Percentiles rank a stretch among this genome's conserved stretches.
Conservation (phyloP, 2,329 filamentous ascomycete genomes). For the Trichoderma citrinoviride region DNA sequence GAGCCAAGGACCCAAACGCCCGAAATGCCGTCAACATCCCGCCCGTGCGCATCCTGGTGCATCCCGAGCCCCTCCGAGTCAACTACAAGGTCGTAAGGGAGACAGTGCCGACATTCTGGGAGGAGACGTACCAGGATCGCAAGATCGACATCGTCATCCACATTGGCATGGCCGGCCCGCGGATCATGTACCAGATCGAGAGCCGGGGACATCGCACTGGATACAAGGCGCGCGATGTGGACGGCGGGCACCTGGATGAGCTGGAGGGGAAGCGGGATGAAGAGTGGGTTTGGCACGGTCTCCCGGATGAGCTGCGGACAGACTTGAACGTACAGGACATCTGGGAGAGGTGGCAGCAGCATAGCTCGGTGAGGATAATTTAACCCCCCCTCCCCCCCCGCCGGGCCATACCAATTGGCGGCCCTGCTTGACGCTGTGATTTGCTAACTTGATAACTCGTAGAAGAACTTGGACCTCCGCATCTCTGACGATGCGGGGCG, state of each 20-base stretch:
- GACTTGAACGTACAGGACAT: constrained; percentile 59
- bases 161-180: constrained; percentile 72
- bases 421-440: not conserved
- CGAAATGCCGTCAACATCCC: constrained; percentile 34
- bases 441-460: not conserved
- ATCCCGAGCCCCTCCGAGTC: constrained; percentile 67
- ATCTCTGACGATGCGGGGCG: constrained; percentile 68
- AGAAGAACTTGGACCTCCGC: constrained; percentile 47
- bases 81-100: constrained; percentile 65
- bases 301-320: constrained; percentile 55
- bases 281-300: constrained; percentile 53
- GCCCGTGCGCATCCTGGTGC: constrained; percentile 60
- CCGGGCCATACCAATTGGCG: no score
- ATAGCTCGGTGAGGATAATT: constrained; percentile 46
- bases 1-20: constrained; percentile 40
- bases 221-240: constrained; percentile 69
- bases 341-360: constrained; percentile 52
- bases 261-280: constrained; percentile 47
- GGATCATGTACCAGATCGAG: constrained; percentile 68
- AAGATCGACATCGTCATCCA: constrained; percentile 66
- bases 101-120: constrained; percentile 63
- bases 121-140: constrained; percentile 33
- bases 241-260: constrained; percentile 56
- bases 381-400: not conserved
- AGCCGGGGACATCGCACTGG: constrained; percentile 67